These are phyloP conservation scores for Aspergillus nomiae DNA, from an alignment of 2,329 filamentous ascomycete genomes.

Conservation along the genomic window DNA sequence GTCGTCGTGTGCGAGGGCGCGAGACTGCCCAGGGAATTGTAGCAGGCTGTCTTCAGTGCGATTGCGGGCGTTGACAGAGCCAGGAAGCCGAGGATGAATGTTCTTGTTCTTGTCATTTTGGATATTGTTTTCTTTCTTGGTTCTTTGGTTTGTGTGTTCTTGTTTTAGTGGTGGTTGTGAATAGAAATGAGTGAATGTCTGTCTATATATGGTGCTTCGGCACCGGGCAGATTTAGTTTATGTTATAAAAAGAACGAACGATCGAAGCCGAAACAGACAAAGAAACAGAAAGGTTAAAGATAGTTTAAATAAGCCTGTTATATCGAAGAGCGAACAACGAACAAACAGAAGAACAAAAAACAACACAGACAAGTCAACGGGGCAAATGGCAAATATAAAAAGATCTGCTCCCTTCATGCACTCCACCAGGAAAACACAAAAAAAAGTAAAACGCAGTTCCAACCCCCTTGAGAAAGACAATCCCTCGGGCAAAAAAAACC, in stretches of 20 bases:
- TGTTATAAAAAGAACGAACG: neutral
- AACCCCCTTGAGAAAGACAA: slow-evolving; percentile 14
- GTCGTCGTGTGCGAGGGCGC: neutral
- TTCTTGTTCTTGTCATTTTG: slow-evolving; percentile 5
- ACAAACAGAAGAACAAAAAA: neutral
- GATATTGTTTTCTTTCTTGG: neutral
- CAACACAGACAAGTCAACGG: too few relatives aligned
- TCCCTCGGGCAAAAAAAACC: neutral
- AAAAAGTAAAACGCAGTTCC: neutral
- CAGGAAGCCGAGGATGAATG: slow-evolving; percentile 11
- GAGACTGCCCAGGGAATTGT: slow-evolving; percentile 11
- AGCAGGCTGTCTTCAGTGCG: slow-evolving; percentile 13
- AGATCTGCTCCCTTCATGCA: neutral
- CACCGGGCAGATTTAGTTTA: neutral
- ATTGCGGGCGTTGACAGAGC: neutral
- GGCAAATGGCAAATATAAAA: neutral
- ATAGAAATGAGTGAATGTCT: neutral
- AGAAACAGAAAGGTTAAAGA: slow-evolving; percentile 1
- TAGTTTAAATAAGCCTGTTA: neutral
- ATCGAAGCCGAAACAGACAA: neutral
- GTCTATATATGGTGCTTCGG: neutral
- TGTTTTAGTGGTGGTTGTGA: neutral
- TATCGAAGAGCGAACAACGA: neutral
- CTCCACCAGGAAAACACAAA: neutral
- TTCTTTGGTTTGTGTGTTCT: neutral